Evolutionary conservation across 83 land plant species (phyloP), one percentile per base, ranked within the genome.

Genomic region (Larix sibirica): DNA sequence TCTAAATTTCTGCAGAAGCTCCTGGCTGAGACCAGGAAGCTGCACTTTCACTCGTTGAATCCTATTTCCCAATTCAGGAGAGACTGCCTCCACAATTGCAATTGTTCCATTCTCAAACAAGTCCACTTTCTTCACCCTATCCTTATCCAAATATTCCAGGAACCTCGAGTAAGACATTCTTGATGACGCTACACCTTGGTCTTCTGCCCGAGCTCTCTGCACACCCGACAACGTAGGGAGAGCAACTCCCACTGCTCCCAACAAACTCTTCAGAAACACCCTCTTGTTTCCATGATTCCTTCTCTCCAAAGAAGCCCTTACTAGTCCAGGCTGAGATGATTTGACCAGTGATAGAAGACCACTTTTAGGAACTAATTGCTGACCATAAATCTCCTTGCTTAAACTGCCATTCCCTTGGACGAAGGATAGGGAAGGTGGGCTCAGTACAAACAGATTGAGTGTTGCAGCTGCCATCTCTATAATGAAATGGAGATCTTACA

Each of bases 131-230:
- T 87, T 91, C 63, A 97, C 98, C n/a, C 99, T 88, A 77, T 94
- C 99, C 91, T 94, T 97, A 84, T 97, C 99, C 82, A 97, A 54
- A 80, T 97, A 97, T 88, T 97, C 99, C 83, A 97, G 73, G 73
- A 97, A 97, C 67, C 99, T 88, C 9, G 99, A 95, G 76, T 97
- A 97, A 61, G 99, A 97, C 99, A 97, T 97, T 77, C 99, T 86
- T 28, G 99, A 97, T 21, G 98, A 94, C 38, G 99, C 94, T 74
- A 97, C 98, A 33, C 97, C 98, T 83, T 94, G 95, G 2, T 95
- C 96, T 54, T 96, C 98, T 13, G 96, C 99, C 73, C 47, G 26
- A 16, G 97, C 99, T 23, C 26, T 64, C 73, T 84, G 86, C 62
- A 73, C 80, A 14, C 83, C 71, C 9, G 87, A 31, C 38, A 92